phyloP scores from a whole-genome alignment of 805 yeast genomes.

The Saccharomycopsis microspora region DNA sequence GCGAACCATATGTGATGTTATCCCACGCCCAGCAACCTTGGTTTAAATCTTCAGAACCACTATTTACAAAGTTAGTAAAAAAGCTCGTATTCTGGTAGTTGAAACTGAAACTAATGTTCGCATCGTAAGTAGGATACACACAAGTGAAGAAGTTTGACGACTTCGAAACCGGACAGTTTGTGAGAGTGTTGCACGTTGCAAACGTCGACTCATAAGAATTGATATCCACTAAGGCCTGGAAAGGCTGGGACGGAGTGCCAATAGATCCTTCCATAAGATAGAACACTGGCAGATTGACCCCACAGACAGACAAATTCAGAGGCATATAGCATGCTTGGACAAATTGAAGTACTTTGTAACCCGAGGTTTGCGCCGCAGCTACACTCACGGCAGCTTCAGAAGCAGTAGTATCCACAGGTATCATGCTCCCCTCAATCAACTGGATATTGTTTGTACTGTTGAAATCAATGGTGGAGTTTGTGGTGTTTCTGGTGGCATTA shows the following conservation, averaged over 20 bases:
- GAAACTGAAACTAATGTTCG: constrained; percentile 11
- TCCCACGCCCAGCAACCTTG: constrained; percentile 16
- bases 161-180: constrained; percentile 9
- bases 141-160: constrained; percentile 12
- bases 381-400: not conserved
- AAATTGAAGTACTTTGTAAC: constrained; percentile 7
- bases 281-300: constrained; percentile 14
- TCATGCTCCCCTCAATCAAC: too few species aligned
- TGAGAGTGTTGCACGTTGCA: constrained; percentile 12
- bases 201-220: constrained; percentile 12
- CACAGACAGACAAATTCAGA: constrained; percentile 11
- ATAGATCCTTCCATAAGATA: constrained; percentile 6
- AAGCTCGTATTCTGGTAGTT: constrained; percentile 10
- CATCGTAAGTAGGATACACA: constrained; percentile 11
- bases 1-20: constrained; percentile 9
- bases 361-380: not conserved
- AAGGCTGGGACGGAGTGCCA: constrained; percentile 13
- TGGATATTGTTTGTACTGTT: too few species aligned
- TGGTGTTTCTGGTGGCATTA: not conserved
- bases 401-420: too few species aligned
- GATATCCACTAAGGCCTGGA: constrained; percentile 12
- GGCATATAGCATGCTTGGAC: constrained; percentile 16
- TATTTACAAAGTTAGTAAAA: constrained; percentile 9
- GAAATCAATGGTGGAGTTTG: not conserved
- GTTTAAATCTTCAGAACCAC: constrained; percentile 2